Evolutionary conservation across 805 yeast genomes (phyloP), one percentile per base, ranked within the genome.

Genomic region (Saturnispora zaruensis): DNA sequence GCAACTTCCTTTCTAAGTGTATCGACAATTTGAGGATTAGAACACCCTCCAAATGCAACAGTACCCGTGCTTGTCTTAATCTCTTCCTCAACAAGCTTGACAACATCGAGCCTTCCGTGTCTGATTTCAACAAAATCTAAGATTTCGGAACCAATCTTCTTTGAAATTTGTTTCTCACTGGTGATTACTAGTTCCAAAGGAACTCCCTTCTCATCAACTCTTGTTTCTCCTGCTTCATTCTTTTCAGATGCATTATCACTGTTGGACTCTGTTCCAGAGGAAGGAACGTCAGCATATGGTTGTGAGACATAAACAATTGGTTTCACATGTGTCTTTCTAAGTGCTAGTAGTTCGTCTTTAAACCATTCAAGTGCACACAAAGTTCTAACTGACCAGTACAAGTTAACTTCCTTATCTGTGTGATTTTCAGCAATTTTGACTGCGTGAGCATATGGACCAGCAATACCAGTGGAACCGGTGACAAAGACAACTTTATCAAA

Each of bases 391-490:
- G 76, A 72, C 95, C 96, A 87, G 34, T 76, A 65, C 48, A 86
- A 70, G 50, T 76, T 74, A 28, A 72, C 63, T 38, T 63, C 60
- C 23, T 65, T 69, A 41, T 66, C 64, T 2, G 66, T 48, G 38
- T 66, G 61, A 7, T 58, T 50, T 9, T 52, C 21, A 6, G 69
- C 74, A n/a, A 66, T 51, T 21, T 59, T 60, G 40, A 48, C 26
- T 20, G 69, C 73, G 58, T 75, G 77, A 13, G 74, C 67, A 54
- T 65, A 73, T 28, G 74, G 69, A 44, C 81, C 86, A 0, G 91
- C 81, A 46, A 85, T 70, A 48, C 93, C 93, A 48, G 79, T 79
- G 28, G 93, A 91, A 44, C 88, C 90, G 6, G 90, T 84, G 23
- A 84, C 53, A 41, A 82, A 72, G 6, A 82, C 70, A 5, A 81